Base-by-base conservation (phyloP, 352 stramenopile species). In the Blastocystis sp. region DNA sequence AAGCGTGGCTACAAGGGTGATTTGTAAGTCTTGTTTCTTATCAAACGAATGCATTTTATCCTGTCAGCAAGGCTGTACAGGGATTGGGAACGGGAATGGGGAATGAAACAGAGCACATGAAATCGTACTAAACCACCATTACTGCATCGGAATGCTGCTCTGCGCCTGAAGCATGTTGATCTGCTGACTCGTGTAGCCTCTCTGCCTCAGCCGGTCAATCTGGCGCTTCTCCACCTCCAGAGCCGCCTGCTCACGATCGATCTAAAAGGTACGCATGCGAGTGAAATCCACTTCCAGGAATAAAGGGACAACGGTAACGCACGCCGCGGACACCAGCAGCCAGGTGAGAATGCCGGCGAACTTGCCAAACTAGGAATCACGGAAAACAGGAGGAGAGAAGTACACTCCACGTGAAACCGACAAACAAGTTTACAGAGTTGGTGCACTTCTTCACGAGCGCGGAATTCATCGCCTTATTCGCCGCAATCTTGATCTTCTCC, bases 401-500 rank as follows among this genome's bases (percentile, higher is more conserved):
- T 64, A 81, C 71, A 23, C 62, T 64, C 41, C 43, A 81, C 14
- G 71, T 81, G 38, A 45, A 81, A 38, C 45, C 28, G 2, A 81
- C 71, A 45, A 81, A 81, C 10, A 2, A 66, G 52, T 81, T 81
- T n/a, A 81, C n/a, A 11, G 71, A 66, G 9, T n/a, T 67, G 7
- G 21, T n/a, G 38, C 52, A 81, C 41, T 41, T 81, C 71, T 64
- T 19, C n/a, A 81, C 71, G 23, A 81, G 23, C n/a, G 43, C 34
- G 17, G 71, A 81, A 43, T 66, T 81, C 71, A 81, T 48, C 17
- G 71, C 71, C 59, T 81, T 81, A 48, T 81, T 81, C 21, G 52
- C 56, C 17, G 71, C 71, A 34, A 64, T 81, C 56, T 81, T 81
- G 56, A 81, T 81, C 52, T 81, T 81, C 34, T 81, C 71, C 71